These are phyloP conservation scores for Primulina tabacum DNA, from an alignment of 257 asterid species.

Conservation along the genomic window DNA sequence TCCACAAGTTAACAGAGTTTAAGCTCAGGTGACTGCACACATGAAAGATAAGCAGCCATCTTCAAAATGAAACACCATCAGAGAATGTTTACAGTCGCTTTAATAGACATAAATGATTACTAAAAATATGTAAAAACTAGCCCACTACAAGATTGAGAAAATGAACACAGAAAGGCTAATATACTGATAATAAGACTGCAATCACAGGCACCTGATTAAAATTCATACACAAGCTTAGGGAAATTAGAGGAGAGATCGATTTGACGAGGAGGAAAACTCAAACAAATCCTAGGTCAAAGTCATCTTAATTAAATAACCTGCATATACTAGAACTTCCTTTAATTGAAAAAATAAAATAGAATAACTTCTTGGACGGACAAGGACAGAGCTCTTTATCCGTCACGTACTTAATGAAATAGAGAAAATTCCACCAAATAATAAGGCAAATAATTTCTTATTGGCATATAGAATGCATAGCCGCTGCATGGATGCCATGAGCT, in stretches of 20 bases:
- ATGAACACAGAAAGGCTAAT: not conserved
- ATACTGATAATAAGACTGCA: not conserved
- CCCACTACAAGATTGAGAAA: not conserved
- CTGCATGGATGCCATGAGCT: conserved; percentile 1
- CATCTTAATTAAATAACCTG: not conserved
- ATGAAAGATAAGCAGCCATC: not conserved
- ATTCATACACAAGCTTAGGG: not conserved
- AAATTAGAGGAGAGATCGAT: not conserved
- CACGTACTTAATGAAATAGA: not conserved
- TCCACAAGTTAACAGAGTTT: not conserved
- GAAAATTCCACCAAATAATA: not conserved
- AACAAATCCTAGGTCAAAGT: not conserved
- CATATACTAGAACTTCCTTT: not conserved
- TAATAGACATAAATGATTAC: not conserved
- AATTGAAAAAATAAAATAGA: too few species aligned
- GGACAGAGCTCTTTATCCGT: not conserved
- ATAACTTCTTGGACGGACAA: not conserved
- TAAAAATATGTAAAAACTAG: not conserved
- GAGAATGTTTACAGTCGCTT: not conserved
- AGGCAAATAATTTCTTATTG: not conserved
- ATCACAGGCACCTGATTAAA: not conserved
- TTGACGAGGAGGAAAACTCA: not conserved
- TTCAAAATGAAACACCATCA: not conserved
- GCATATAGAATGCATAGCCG: not conserved
- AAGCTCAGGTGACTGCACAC: not conserved